phyloP scores from a whole-genome alignment of 2,329 filamentous ascomycete genomes.

The Penicillium sp. region DNA sequence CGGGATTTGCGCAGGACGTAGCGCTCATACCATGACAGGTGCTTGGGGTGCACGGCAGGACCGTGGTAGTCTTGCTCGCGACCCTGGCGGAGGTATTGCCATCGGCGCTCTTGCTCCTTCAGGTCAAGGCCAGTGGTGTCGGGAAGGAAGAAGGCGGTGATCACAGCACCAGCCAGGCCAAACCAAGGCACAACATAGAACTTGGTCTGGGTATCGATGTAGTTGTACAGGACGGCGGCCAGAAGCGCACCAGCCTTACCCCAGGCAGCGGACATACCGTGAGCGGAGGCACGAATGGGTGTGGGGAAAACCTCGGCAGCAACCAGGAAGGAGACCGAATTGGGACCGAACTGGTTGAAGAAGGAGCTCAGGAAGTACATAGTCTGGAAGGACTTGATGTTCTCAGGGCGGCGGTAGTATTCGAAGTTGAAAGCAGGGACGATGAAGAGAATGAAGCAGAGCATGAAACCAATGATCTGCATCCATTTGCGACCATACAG shows the following conservation, averaged over 20 bases:
- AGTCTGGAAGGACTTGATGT: constrained; percentile 84
- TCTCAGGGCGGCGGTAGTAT: constrained; percentile 63
- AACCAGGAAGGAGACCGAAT: constrained; percentile 90
- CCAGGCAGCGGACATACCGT: constrained; percentile 85
- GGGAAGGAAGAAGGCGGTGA: constrained; percentile 81
- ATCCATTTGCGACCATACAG: constrained; percentile 92
- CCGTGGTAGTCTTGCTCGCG: constrained; percentile 79
- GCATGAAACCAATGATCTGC: constrained; percentile 87
- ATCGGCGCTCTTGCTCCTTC: constrained; percentile 92
- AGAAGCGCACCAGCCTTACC: constrained; percentile 83
- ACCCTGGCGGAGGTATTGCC: constrained; percentile 74
- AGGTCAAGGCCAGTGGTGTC: constrained; percentile 93
- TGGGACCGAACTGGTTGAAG: constrained; percentile 98
- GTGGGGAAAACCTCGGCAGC: constrained; percentile 96
- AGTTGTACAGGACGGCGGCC: constrained; percentile 86
- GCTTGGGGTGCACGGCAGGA: constrained; percentile 79
- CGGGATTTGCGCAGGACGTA: constrained; percentile 63
- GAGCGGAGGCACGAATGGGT: constrained; percentile 81
- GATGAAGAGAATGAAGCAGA: constrained; percentile 88
- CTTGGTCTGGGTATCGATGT: constrained; percentile 73
- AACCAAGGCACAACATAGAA: constrained; percentile 96
- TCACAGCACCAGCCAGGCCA: constrained; percentile 72
- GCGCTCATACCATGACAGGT: constrained; percentile 82
- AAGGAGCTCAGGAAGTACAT: constrained; percentile 98
- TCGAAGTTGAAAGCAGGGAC: constrained; percentile 80